These are phyloP conservation scores for Coelastrella sp. DNA, from an alignment of 139 green algal species.

Conservation along the genomic window DNA sequence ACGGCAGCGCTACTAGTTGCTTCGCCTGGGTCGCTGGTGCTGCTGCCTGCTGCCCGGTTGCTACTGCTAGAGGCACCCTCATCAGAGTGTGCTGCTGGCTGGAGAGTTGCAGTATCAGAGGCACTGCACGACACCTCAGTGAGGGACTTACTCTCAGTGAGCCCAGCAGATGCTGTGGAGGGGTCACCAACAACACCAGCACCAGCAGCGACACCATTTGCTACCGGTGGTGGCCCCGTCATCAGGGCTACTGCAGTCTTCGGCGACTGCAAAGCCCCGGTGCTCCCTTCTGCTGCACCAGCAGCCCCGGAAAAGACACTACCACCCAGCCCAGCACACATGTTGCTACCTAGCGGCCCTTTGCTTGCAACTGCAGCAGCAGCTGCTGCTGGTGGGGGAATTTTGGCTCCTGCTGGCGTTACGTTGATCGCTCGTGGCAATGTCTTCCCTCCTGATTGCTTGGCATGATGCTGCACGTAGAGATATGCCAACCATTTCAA, in stretches of 20 bases:
- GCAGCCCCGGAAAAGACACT: background rate
- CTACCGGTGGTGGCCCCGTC: background rate
- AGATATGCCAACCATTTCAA: conserved; percentile 49
- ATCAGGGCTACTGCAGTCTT: too few relatives aligned
- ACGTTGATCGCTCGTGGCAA: conserved; percentile 35
- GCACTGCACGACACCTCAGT: background rate
- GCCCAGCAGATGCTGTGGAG: background rate
- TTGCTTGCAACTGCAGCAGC: background rate
- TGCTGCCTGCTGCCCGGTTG: conserved; percentile 6
- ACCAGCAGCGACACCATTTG: background rate
- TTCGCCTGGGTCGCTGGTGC: background rate
- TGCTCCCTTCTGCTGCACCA: background rate
- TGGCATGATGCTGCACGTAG: conserved; percentile 40
- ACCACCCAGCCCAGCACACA: too few relatives aligned
- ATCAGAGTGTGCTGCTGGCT: background rate
- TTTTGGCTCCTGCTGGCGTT: conserved; percentile 13
- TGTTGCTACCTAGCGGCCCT: background rate
- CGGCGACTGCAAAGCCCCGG: too few relatives aligned
- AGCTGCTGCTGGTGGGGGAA: background rate
- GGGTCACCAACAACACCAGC: background rate
- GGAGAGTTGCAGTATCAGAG: background rate
- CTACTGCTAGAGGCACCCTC: background rate
- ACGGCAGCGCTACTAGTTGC: background rate
- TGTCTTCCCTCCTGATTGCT: conserved; percentile 15
- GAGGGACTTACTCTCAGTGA: background rate